phyloP scores from a whole-genome alignment of 208 protist species.

The Blechomonas ayalai region DNA sequence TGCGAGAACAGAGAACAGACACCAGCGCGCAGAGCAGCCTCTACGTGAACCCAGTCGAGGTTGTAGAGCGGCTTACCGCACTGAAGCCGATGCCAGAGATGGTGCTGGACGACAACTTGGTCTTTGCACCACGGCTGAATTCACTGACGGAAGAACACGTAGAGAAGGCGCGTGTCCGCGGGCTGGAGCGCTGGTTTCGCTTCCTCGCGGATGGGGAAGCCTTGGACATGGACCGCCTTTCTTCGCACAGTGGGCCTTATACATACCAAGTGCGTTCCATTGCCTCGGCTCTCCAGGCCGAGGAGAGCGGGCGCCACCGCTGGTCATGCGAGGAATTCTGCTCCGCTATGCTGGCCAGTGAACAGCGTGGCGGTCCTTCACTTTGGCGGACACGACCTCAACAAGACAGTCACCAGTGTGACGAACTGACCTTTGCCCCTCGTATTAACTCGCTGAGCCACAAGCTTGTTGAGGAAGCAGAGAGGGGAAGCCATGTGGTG shows the following conservation, averaged over 20 bases:
- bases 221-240: background rate
- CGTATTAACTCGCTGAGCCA: slow-evolving; percentile 16
- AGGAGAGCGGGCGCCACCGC: slow-evolving; percentile 1
- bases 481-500: slow-evolving; percentile 4
- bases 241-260: background rate
- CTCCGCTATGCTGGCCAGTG: background rate
- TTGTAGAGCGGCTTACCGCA: slow-evolving; percentile 35
- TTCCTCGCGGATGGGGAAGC: background rate
- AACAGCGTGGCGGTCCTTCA: background rate
- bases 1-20: slow-evolving; percentile 26
- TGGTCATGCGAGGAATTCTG: slow-evolving; percentile 14
- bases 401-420: slow-evolving; percentile 3
- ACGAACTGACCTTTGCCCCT: slow-evolving; percentile 39
- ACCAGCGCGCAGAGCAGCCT: background rate
- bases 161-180: background rate
- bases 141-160: background rate
- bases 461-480: slow-evolving; percentile 9
- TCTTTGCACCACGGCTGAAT: background rate
- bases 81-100: background rate
- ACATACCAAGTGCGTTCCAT: background rate
- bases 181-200: slow-evolving; percentile 2
- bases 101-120: background rate
- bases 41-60: slow-evolving; percentile 20
- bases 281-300: slow-evolving; percentile 1
- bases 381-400: slow-evolving; percentile 10